Conservation (phyloP, 2,329 filamentous ascomycete genomes). For the Cercospora beticola region DNA sequence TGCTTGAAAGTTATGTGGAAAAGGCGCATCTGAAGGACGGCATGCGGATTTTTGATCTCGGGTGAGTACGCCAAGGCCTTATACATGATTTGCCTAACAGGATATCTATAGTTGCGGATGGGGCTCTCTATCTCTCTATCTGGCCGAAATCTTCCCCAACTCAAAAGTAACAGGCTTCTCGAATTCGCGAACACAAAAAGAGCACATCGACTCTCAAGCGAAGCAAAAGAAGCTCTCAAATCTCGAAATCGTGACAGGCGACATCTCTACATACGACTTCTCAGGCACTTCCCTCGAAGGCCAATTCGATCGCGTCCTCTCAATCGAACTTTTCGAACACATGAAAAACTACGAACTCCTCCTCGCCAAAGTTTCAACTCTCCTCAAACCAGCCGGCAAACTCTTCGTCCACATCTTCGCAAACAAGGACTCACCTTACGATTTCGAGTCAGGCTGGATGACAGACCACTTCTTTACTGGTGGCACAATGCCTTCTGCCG, state of each 20-base stretch:
- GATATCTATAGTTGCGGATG: conserved; percentile 60
- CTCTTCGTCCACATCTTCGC: conserved; percentile 69
- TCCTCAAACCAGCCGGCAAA: conserved; percentile 63
- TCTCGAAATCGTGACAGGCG: conserved; percentile 63
- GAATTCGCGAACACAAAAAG: conserved; percentile 67
- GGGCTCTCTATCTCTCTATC: conserved; percentile 65
- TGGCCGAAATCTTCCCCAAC: conserved; percentile 64
- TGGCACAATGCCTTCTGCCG: conserved; percentile 68
- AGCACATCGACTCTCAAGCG: conserved; percentile 63
- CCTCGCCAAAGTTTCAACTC: conserved; percentile 61
- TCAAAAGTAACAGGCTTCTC: conserved; percentile 66
- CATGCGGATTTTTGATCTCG: conserved; percentile 62
- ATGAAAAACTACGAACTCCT: conserved; percentile 74
- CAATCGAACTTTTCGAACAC: conserved; percentile 72
- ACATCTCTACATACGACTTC: conserved; percentile 67
- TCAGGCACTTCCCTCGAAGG: conserved; percentile 41
- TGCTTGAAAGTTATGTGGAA: conserved; percentile 63
- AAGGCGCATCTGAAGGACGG: conserved; percentile 60
- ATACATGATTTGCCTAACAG: neutral
- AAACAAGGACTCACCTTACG: conserved; percentile 65
- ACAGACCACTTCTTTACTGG: conserved; percentile 71
- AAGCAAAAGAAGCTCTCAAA: conserved; percentile 58
- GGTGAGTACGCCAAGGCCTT: conserved; percentile 42
- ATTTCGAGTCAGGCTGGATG: conserved; percentile 73
- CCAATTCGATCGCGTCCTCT: conserved; percentile 64